These are phyloP conservation scores for Penicillium steckii DNA, from an alignment of 495 filamentous ascomycete species.

Conservation along the genomic window DNA sequence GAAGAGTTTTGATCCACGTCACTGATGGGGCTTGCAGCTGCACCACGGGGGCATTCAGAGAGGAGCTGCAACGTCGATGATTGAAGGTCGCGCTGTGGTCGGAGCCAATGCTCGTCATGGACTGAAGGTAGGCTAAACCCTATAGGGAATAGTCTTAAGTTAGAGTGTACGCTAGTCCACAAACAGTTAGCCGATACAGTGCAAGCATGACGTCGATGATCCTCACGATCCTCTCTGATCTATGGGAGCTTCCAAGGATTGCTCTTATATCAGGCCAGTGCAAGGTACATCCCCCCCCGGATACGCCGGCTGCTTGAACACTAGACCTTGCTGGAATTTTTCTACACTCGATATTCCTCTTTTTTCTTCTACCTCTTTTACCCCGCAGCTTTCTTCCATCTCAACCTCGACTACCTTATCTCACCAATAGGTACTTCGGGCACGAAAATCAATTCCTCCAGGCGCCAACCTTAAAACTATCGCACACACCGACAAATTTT, in stretches of 20 bases:
- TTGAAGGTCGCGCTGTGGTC: background rate
- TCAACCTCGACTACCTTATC: constrained; percentile 6
- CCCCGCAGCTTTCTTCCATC: background rate
- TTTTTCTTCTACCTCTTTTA: background rate
- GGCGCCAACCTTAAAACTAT: background rate
- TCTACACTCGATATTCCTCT: background rate
- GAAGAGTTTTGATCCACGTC: constrained; percentile 28
- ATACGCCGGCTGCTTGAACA: constrained; percentile 13
- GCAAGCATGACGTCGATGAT: constrained; percentile 38
- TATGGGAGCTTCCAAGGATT: background rate
- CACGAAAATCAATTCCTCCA: constrained; percentile 2
- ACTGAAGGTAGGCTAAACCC: constrained; percentile 29
- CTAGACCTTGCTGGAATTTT: background rate
- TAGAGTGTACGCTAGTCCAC: constrained; percentile 20
- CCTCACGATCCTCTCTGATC: constrained; percentile 6
- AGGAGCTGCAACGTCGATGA: constrained; percentile 24
- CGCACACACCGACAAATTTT: background rate
- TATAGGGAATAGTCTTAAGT: constrained; percentile 17
- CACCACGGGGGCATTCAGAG: background rate
- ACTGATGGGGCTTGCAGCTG: constrained; percentile 11
- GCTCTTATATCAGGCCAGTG: constrained; percentile 5
- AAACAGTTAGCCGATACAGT: constrained; percentile 22
- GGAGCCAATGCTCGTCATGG: constrained; percentile 18
- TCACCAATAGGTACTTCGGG: constrained; percentile 6
- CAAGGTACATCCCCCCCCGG: constrained; percentile 1